These are phyloP conservation scores for Salvia hispanica DNA, from an alignment of 257 asterid genomes.

Conservation along the genomic window DNA sequence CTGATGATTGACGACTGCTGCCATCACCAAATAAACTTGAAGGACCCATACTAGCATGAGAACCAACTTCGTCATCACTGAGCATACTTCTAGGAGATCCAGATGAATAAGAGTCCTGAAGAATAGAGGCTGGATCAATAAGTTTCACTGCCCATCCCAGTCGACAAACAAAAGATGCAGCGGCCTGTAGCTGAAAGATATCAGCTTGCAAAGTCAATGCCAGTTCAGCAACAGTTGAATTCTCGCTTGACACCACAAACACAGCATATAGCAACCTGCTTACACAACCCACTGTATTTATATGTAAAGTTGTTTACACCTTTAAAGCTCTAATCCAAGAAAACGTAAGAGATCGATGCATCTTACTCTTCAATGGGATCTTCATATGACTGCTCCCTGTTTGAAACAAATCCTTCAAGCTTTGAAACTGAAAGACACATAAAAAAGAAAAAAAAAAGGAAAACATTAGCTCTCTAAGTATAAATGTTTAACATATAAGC, in stretches of 20 bases:
- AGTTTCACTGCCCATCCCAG: constrained; percentile 97
- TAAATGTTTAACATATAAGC: constrained; percentile 4
- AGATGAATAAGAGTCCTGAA: constrained; percentile 69
- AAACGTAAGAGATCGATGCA: constrained; percentile 25
- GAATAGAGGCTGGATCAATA: constrained; percentile 93
- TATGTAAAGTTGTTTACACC: constrained; percentile 30
- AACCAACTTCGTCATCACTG: constrained; percentile 75
- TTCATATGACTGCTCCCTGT: constrained; percentile 97
- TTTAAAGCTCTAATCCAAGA: constrained; percentile 30
- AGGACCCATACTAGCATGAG: constrained; percentile 55
- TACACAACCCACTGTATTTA: constrained; percentile 35
- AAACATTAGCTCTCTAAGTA: constrained; percentile 24
- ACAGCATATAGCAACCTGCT: constrained; percentile 99
- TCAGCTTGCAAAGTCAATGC: constrained; percentile 96
- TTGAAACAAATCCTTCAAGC: constrained; percentile 99
- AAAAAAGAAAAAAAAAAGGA: constrained; percentile 28
- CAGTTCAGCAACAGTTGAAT: constrained; percentile 95
- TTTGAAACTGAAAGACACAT: constrained; percentile 87
- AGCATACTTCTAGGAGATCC: constrained; percentile 74
- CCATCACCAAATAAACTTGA: constrained; percentile 59
- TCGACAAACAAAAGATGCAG: constrained; percentile 99
- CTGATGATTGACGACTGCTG: constrained; percentile 63
- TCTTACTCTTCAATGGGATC: constrained; percentile 99
- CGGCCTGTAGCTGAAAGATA: constrained; percentile 95
- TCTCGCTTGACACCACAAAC: constrained; percentile 95